Percentiles rank a stretch among this genome's conserved stretches.
These are phyloP conservation scores for Chytridiales sp. DNA, from an alignment of 371 early-diverging fungal species.

Conservation along the genomic window DNA sequence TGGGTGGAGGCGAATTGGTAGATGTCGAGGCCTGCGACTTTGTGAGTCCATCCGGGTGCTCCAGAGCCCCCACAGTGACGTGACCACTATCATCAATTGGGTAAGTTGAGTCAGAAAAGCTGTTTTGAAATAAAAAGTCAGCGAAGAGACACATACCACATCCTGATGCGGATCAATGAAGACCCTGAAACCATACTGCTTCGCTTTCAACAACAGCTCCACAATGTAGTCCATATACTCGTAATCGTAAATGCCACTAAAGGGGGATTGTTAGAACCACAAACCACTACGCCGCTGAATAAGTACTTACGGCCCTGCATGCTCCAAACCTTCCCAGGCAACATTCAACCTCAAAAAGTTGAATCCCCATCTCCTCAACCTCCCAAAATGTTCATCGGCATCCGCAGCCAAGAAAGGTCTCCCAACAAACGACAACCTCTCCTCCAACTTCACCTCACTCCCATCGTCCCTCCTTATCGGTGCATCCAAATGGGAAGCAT, in stretches of 20 bases:
- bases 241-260: slow-evolving; percentile 72
- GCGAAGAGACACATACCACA: slow-evolving; percentile 15
- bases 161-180: slow-evolving; percentile 48
- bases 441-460: no score
- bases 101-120: no score
- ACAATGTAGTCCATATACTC: slow-evolving; percentile 76
- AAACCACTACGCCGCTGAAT: not conserved
- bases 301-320: slow-evolving; percentile 40
- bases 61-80: slow-evolving; percentile 22
- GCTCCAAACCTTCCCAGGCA: slow-evolving; percentile 74
- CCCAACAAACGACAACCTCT: slow-evolving; percentile 46
- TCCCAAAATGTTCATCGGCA: slow-evolving; percentile 71
- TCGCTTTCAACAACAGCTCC: slow-evolving; percentile 61
- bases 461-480: no score
- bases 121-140: not conserved
- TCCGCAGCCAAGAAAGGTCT: slow-evolving; percentile 78
- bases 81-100: slow-evolving; percentile 27
- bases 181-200: slow-evolving; percentile 51
- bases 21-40: slow-evolving; percentile 70
- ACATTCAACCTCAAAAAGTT: slow-evolving; percentile 71
- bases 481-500: no score
- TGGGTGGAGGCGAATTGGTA: slow-evolving; percentile 59
- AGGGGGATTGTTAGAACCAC: not conserved
- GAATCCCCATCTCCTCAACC: slow-evolving; percentile 75
- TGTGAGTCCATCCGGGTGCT: slow-evolving; percentile 76